phyloP scores from a whole-genome alignment of 257 asterid species.

The Rubia yunnanensis region DNA sequence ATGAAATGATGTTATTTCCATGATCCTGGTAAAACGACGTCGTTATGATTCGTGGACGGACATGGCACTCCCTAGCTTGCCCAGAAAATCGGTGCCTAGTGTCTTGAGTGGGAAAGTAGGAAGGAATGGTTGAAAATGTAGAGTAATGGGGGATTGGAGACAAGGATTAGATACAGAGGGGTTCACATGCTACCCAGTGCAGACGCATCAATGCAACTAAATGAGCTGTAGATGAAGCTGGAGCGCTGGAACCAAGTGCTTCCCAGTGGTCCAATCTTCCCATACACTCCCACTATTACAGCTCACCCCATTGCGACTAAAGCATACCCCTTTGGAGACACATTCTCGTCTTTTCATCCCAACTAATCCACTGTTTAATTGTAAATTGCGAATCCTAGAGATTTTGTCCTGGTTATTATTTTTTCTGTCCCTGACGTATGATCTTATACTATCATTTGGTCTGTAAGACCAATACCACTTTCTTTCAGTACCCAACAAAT shows the following conservation, averaged over 20 bases:
- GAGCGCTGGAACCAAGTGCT: constrained; percentile 27
- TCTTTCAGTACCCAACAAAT: no score
- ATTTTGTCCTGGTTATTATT: no score
- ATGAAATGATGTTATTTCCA: no score
- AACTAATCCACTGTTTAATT: background rate
- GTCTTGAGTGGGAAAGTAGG: no score
- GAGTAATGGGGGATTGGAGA: background rate
- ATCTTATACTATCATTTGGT: no score
- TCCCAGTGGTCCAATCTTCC: constrained; percentile 31
- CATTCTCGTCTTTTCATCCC: background rate
- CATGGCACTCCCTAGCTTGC: no score
- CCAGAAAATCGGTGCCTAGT: no score
- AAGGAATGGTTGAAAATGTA: background rate
- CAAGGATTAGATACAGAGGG: constrained; percentile 5
- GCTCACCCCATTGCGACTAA: constrained; percentile 35
- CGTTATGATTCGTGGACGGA: no score
- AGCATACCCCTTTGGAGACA: constrained; percentile 16
- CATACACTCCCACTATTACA: constrained; percentile 17
- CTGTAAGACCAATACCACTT: no score
- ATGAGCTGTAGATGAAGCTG: constrained; percentile 57
- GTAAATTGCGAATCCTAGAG: background rate
- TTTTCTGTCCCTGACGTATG: no score
- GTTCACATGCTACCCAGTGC: constrained; percentile 14
- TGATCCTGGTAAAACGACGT: no score
- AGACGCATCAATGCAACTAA: constrained; percentile 24